phyloP scores from a whole-genome alignment of 257 asterid genomes.

The Voacanga thouarsii region DNA sequence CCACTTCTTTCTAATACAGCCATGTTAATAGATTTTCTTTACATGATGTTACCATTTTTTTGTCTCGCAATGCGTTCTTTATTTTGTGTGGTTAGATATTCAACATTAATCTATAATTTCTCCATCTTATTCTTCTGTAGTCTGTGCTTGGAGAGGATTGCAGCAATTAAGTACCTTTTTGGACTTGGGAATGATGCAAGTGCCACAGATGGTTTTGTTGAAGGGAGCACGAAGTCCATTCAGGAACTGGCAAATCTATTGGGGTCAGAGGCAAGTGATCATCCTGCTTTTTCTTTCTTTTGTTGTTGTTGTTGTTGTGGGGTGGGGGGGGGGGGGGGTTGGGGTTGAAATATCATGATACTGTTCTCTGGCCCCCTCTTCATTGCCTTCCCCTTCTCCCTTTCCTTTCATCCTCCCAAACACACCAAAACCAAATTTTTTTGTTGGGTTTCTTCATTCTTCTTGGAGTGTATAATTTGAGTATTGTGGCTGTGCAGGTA shows the following conservation, averaged over 20 bases:
- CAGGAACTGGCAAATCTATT: constrained; percentile 49
- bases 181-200: constrained; percentile 42
- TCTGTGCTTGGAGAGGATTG: constrained; percentile 51
- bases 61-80: background rate
- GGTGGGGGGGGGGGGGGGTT: too few species aligned
- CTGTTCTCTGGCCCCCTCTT: background rate
- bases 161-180: constrained; percentile 62
- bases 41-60: background rate
- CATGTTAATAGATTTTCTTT: background rate
- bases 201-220: constrained; percentile 36
- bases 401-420: background rate
- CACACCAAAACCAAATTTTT: background rate
- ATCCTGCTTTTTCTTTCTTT: constrained; percentile 22
- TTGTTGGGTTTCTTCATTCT: constrained; percentile 2
- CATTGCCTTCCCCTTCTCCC: background rate
- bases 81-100: background rate
- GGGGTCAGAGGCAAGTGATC: constrained; percentile 39
- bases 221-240: constrained; percentile 55
- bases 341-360: constrained; percentile 5
- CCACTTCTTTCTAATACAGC: background rate
- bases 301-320: too few species aligned
- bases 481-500: constrained; percentile 43
- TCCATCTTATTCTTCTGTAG: constrained; percentile 39
- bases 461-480: constrained; percentile 2
- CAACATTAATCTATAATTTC: background rate